A percentile compares a stretch with the other conserved stretches of the same genome.
Evolutionary conservation across 1,139 yeast species (phyloP).

Genomic region (Protomyces macrosporus): DNA sequence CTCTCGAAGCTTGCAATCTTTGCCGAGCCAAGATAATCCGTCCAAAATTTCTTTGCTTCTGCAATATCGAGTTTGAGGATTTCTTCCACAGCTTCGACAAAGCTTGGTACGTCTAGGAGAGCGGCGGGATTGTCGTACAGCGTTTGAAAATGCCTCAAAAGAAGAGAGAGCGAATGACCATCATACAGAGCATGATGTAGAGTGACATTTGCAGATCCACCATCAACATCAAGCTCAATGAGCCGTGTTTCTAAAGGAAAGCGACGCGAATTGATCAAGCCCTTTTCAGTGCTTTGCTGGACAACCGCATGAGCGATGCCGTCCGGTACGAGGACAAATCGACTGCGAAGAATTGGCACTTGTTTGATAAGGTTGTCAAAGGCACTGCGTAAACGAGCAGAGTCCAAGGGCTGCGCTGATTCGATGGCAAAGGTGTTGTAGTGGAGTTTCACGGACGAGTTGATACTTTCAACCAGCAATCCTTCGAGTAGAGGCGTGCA

Average conservation of each 20-base stretch:
- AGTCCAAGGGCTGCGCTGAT: conserved; percentile 16
- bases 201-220: conserved; percentile 9
- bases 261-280: background rate
- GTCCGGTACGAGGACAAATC: conserved; percentile 29
- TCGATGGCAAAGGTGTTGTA: conserved; percentile 28
- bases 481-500: conserved; percentile 35
- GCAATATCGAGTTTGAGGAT: conserved; percentile 1
- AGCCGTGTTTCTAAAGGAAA: conserved; percentile 3
- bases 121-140: background rate
- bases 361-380: conserved; percentile 23
- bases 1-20: background rate
- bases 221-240: background rate
- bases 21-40: background rate
- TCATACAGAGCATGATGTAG: conserved; percentile 34
- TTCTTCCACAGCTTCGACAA: background rate
- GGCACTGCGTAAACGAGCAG: conserved; percentile 11
- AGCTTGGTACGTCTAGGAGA: background rate
- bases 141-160: conserved; percentile 28
- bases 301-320: conserved; percentile 32
- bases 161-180: conserved; percentile 30
- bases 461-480: conserved; percentile 30
- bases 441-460: conserved; percentile 11
- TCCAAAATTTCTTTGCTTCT: conserved; percentile 12
- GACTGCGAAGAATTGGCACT: conserved; percentile 29
- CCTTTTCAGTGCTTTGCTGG: background rate